Percentiles rank a stretch among this genome's conserved stretches.
These are phyloP conservation scores for Globisporangium alternatum DNA, from an alignment of 352 stramenopile genomes.

Conservation along the genomic window DNA sequence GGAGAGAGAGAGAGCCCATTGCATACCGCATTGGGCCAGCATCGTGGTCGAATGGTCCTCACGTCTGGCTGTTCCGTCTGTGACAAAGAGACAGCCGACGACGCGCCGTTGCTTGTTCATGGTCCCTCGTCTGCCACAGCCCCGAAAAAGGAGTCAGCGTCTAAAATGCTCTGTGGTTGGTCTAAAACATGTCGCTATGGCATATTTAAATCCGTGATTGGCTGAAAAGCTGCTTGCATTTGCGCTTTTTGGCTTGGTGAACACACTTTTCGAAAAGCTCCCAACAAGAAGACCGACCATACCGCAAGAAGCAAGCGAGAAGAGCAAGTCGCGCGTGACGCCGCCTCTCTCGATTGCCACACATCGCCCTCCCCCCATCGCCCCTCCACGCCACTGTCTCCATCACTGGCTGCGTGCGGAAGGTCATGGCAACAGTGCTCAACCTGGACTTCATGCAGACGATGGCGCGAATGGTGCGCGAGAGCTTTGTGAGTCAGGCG, in stretches of 20 bases:
- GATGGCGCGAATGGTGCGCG: slow-evolving; percentile 52
- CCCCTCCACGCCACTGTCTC: background rate
- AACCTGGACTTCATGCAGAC: slow-evolving; percentile 65
- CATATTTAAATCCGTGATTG: background rate
- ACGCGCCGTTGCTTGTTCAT: background rate
- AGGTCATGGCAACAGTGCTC: slow-evolving; percentile 48
- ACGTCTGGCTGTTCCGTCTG: background rate
- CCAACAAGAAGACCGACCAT: background rate
- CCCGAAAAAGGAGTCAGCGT: background rate
- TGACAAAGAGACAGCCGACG: slow-evolving; percentile 4
- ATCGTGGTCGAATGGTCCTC: background rate
- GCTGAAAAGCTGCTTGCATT: slow-evolving; percentile 1
- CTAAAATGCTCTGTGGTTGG: slow-evolving; percentile 14
- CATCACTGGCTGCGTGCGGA: background rate
- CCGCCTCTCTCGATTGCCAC: background rate
- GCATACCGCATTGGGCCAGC: background rate
- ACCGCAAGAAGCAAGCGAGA: background rate
- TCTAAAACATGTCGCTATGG: slow-evolving; percentile 3
- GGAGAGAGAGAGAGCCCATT: background rate
- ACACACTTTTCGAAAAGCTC: background rate
- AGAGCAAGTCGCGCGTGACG: background rate
- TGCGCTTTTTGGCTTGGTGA: background rate
- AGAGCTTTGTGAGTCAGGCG: slow-evolving; percentile 65
- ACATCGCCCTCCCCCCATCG: background rate
- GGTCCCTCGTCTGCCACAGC: background rate